A percentile compares a stretch with the other conserved stretches of the same genome.
These are phyloP conservation scores for Helianthus annuus DNA, from an alignment of 129 eudicot genomes.

Conservation along the genomic window HanXRQr2.0-SUNRISE NC_035435.2:83129148-83129647, in stretches of 20 bases:
- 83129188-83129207: conserved; percentile 21
- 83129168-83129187: conserved; percentile 35
- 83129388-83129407: conserved; percentile 38
- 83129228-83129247: conserved; percentile 45
- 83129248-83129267: conserved; percentile 46
- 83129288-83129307: conserved; percentile 42
- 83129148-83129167: conserved; percentile 38
- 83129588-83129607: neutral
- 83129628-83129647: too few relatives aligned
- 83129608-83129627: too few relatives aligned
- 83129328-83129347: conserved; percentile 37
- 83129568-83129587: conserved; percentile 39
- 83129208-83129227: conserved; percentile 31
- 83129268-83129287: conserved; percentile 34
- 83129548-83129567: conserved; percentile 31
- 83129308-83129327: conserved; percentile 36
- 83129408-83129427: conserved; percentile 57
- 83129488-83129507: conserved; percentile 32
- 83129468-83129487: conserved; percentile 45
- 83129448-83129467: conserved; percentile 34
- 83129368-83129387: conserved; percentile 42
- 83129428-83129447: conserved; percentile 28
- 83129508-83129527: conserved; percentile 16
- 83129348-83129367: conserved; percentile 16
- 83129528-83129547: conserved; percentile 43